Conservation (phyloP, 2,329 filamentous ascomycete species). For the Arachnopeziza araneosa region DNA sequence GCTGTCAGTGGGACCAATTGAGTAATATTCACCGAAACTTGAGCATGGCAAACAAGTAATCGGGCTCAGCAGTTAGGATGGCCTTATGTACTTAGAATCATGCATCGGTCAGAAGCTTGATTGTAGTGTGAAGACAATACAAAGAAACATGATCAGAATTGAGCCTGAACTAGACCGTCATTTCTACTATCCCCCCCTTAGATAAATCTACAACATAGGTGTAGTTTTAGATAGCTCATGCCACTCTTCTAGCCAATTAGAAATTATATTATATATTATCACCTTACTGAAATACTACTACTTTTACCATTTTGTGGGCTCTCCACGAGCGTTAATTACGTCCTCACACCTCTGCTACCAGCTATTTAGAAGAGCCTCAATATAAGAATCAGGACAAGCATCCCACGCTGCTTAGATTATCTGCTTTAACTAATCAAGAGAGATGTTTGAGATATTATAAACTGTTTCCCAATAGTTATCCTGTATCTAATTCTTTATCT, state of each 20-base stretch:
- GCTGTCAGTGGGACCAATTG: slow-evolving; percentile 60
- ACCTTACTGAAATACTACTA: too few species aligned
- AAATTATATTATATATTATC: too few species aligned
- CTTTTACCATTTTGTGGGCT: slow-evolving; percentile 7
- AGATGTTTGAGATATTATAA: slow-evolving; percentile 2
- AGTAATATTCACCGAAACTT: slow-evolving; percentile 8
- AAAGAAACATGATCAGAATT: neutral
- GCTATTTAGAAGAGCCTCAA: slow-evolving; percentile 2
- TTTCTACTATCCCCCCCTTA: too few species aligned
- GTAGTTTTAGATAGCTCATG: too few species aligned
- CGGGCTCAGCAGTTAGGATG: neutral
- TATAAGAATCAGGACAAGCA: slow-evolving; percentile 5
- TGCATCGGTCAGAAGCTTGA: neutral
- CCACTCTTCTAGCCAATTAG: too few species aligned
- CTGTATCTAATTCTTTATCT: slow-evolving; percentile 12
- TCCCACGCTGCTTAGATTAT: slow-evolving; percentile 10
- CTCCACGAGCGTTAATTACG: slow-evolving; percentile 9
- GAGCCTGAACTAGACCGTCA: neutral
- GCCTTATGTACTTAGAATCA: neutral
- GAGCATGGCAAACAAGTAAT: neutral
- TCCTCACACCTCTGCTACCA: slow-evolving; percentile 10
- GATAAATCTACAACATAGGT: too few species aligned
- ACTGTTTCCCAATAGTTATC: neutral
- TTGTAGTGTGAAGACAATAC: neutral
- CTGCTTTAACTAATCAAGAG: neutral